Percentiles rank a stretch among this genome's conserved stretches.
phyloP scores from a whole-genome alignment of 2,329 filamentous ascomycete genomes.

The Drechslerella coelobrocha region DNA sequence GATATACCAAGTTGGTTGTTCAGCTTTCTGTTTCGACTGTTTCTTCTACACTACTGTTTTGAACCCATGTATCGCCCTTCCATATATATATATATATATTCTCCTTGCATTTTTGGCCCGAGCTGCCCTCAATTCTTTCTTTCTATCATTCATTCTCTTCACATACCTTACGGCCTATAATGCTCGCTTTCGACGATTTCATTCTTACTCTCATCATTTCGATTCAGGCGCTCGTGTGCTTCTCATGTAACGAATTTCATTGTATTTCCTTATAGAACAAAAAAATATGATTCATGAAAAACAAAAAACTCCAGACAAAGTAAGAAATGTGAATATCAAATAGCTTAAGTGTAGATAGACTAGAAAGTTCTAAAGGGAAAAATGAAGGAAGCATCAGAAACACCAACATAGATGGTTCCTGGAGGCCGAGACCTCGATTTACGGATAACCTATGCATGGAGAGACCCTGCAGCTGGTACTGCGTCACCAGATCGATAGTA shows the following conservation, averaged over 20 bases:
- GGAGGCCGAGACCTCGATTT: too few relatives aligned
- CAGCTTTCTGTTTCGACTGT: constrained; percentile 10
- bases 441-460: too few relatives aligned
- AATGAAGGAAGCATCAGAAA: too few relatives aligned
- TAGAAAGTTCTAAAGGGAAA: too few relatives aligned
- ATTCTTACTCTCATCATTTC: background rate
- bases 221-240: constrained; percentile 8
- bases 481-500: background rate
- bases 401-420: too few relatives aligned
- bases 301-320: background rate
- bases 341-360: too few relatives aligned
- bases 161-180: constrained; percentile 1
- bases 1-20: constrained; percentile 44
- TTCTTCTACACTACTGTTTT: constrained; percentile 18
- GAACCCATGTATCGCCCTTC: constrained; percentile 23
- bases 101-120: background rate
- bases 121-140: background rate
- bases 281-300: constrained; percentile 9
- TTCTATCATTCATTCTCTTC: background rate
- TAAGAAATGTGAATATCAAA: background rate
- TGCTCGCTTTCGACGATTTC: background rate
- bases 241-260: constrained; percentile 45
- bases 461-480: too few relatives aligned
- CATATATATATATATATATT: constrained; percentile 41
- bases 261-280: constrained; percentile 29